Percentiles rank a stretch among this genome's conserved stretches.
Evolutionary conservation across 2,329 filamentous ascomycete genomes (phyloP).

Genomic region (Exophiala bonariae): DNA sequence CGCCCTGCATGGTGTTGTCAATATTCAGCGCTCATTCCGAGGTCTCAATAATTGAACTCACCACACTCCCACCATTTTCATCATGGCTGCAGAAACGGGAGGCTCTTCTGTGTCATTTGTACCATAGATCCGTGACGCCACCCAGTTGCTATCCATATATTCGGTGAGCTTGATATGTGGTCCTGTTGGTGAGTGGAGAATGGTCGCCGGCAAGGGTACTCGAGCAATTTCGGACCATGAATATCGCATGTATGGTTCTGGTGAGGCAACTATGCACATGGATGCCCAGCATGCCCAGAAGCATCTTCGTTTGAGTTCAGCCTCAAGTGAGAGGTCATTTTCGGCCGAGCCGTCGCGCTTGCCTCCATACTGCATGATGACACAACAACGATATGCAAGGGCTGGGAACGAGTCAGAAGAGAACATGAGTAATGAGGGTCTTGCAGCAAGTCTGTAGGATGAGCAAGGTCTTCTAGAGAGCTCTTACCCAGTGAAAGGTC

Average conservation of each 20-base stretch:
- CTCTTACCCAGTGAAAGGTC: constrained; percentile 1
- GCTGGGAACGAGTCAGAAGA: neutral
- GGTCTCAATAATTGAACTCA: neutral
- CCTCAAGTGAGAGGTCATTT: neutral
- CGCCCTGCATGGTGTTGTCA: neutral
- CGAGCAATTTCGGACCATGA: neutral
- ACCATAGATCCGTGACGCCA: neutral
- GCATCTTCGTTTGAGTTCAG: neutral
- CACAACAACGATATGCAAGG: constrained; percentile 3
- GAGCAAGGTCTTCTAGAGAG: no score
- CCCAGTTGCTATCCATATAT: neutral
- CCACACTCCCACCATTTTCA: constrained; percentile 3
- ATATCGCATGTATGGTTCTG: constrained; percentile 1
- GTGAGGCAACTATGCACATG: constrained; percentile 1
- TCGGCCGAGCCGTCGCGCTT: neutral
- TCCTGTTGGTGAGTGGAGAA: neutral
- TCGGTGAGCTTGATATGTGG: neutral
- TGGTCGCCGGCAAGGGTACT: neutral
- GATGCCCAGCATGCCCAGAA: constrained; percentile 2
- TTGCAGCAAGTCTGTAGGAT: no score
- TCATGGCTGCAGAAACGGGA: neutral
- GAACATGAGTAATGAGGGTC: no score
- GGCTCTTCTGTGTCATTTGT: neutral
- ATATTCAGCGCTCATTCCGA: neutral
- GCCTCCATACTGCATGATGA: neutral